Evolutionary conservation across 495 filamentous ascomycete species (phyloP), one percentile per base, ranked within the genome.

Genomic region (Hyaloscypha finlandica): DNA sequence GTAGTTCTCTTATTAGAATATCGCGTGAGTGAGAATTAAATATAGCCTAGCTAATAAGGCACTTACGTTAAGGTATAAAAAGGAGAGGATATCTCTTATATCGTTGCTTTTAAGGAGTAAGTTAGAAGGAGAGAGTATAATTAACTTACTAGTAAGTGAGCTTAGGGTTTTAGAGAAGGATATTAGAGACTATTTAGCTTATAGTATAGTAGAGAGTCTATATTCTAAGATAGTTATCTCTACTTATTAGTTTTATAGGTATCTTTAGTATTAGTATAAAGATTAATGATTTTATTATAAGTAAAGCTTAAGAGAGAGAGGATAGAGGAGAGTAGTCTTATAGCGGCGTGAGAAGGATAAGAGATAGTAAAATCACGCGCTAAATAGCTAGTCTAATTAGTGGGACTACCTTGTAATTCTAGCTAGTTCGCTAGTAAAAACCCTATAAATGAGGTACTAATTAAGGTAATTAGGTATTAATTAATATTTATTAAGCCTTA

Each of bases 231-330:
- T 53, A 14, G 22, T 53, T 19, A 25, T 53, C 51, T 53, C 22
- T 53, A 53, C 51, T 53, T 53, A 53, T 53, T 53, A 53, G 22
- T 53, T 53, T 53, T 5, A 19, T 53, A 37, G 33, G 33, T 37
- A 11, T 37, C 11, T 37, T 37, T 37, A 37, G 33, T 5, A 11
- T 37, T 5, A 11, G 33, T 5, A 37, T 37, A 37, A 37, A 37
- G 4, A 37, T 11, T 53, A 53, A 6, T 53, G 16, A 53, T 53
- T 53, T 14, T 53, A 53, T 53, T 53, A 53, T 6, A 19, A 53
- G 16, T 6, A 19, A 53, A 53, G 16, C 6, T 6, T 6, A 53
- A 53, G 51, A 53, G 51, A 53, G 51, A 53, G 33, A 37, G 33
- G 33, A 53, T 4, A 53, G 22, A 25, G 51, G 16, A 19, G 51